Evolutionary conservation across 2,329 filamentous ascomycete species (phyloP), one percentile per base, ranked within the genome.

Genomic region (Fusarium sp.): DNA sequence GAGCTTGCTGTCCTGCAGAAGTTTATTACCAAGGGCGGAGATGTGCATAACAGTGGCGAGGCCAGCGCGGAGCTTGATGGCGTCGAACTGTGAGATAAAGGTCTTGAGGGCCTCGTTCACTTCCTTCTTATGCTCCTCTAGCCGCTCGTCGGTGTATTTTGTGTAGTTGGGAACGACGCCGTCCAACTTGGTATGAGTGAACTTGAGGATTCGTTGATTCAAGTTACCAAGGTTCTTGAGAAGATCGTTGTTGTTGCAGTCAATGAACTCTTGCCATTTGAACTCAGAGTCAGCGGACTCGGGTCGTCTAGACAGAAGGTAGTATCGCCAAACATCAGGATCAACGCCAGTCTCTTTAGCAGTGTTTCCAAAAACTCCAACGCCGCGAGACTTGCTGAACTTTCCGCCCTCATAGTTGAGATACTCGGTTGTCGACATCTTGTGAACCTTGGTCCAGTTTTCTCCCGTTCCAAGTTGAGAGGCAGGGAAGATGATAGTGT

Each of bases 311-410:
- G 94, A 93, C 42, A 98, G 87, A 28, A 98, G 89, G 84, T 96
- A 98, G 84, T 96, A 98, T 75, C 95, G 89, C 94, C 95, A 98
- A n/a, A 98, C 94, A 72, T 96, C 94, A 0, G 94, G 87, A 22
- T 92, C 89, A 24, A 98, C 89, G 26, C 94, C 95, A 14, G 94
- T 98, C 63, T 97, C 92, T 83, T 93, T 93, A 53, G 94, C 95
- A 78, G 93, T 94, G 84, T 94, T 95, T 57, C 95, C 95, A 79
- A 98, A 98, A 3, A 98, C 95, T 78, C 95, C 95, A 42, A 98
- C 90, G 38, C 93, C 93, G 77, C 94, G 90, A 57, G 94, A 96
- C 84, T 98, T 98, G 81, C 92, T 95, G 85, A 98, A 98, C 82
- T 98, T 98, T 75, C 94, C 94, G 69, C 90, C 90, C 82, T 96